Evolutionary conservation across 768 basidiomycete species (phyloP).

Genomic region (Tricholoma sp.): DNA sequence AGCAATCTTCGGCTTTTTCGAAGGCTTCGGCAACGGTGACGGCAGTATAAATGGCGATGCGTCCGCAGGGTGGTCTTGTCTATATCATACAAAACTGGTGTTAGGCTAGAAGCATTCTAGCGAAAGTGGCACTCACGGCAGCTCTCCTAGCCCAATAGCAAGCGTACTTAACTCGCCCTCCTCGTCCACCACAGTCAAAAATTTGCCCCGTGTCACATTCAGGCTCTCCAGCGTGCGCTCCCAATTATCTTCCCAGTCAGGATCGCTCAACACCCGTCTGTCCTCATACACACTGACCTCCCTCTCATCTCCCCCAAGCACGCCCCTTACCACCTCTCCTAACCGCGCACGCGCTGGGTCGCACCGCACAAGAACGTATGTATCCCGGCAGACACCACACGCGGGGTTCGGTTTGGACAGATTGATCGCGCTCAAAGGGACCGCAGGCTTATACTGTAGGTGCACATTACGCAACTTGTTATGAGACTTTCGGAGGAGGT

Average conservation of each 20-base stretch:
- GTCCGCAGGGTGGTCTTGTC: constrained; percentile 51
- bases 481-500: constrained; percentile 68
- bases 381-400: constrained; percentile 86
- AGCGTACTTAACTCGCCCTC: constrained; percentile 74
- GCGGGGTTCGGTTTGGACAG: constrained; percentile 65
- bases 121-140: constrained; percentile 56
- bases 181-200: constrained; percentile 86
- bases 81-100: constrained; percentile 19
- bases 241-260: constrained; percentile 90
- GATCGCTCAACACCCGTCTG: constrained; percentile 81
- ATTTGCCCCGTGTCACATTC: constrained; percentile 77
- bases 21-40: constrained; percentile 54
- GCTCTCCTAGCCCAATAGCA: constrained; percentile 57
- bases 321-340: constrained; percentile 63
- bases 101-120: not conserved
- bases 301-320: constrained; percentile 54
- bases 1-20: constrained; percentile 34
- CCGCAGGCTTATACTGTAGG: constrained; percentile 69
- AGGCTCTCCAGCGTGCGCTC: constrained; percentile 78
- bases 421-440: constrained; percentile 69
- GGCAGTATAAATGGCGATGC: constrained; percentile 60
- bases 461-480: constrained; percentile 68
- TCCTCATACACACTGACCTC: constrained; percentile 86
- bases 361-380: constrained; percentile 70
- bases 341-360: constrained; percentile 68